Evolutionary conservation across 2,329 filamentous ascomycete species (phyloP).

Genomic region (Xylariaceae sp.): DNA sequence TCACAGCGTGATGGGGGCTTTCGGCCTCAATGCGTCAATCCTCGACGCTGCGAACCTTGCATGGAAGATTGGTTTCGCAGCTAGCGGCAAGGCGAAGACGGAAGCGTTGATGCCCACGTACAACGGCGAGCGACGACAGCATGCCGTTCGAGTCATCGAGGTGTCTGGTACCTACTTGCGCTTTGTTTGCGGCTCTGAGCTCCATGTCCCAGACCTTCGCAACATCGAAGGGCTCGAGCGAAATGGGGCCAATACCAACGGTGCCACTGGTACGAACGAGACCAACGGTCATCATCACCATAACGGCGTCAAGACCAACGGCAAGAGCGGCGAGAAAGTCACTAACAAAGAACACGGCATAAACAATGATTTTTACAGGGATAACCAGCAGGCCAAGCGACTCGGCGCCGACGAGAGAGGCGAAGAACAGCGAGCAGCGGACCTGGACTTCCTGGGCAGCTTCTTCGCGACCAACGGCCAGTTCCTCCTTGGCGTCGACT

Average conservation of each 20-base stretch:
- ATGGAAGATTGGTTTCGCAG: conserved; percentile 33
- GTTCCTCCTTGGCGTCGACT: conserved; percentile 29
- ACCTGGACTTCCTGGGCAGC: conserved; percentile 19
- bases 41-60: conserved; percentile 32
- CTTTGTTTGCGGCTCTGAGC: conserved; percentile 25
- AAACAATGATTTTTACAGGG: not conserved
- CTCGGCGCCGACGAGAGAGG: not conserved
- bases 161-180: conserved; percentile 18
- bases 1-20: conserved; percentile 34
- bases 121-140: conserved; percentile 27
- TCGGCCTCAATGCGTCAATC: conserved; percentile 36
- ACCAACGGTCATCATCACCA: not conserved
- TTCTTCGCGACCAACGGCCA: conserved; percentile 26
- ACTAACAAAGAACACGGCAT: not conserved
- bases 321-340: not conserved
- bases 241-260: not conserved
- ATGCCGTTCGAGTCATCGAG: conserved; percentile 16
- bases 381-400: not conserved
- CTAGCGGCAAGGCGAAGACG: conserved; percentile 19
- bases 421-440: conserved; percentile 1
- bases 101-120: conserved; percentile 29
- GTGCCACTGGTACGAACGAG: not conserved
- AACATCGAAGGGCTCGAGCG: conserved; percentile 1
- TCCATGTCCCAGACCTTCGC: conserved; percentile 10
- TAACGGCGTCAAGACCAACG: not conserved